phyloP scores from a whole-genome alignment of 1,284 basidiomycete species.

The Sanguinoderma infundibulare region DNA sequence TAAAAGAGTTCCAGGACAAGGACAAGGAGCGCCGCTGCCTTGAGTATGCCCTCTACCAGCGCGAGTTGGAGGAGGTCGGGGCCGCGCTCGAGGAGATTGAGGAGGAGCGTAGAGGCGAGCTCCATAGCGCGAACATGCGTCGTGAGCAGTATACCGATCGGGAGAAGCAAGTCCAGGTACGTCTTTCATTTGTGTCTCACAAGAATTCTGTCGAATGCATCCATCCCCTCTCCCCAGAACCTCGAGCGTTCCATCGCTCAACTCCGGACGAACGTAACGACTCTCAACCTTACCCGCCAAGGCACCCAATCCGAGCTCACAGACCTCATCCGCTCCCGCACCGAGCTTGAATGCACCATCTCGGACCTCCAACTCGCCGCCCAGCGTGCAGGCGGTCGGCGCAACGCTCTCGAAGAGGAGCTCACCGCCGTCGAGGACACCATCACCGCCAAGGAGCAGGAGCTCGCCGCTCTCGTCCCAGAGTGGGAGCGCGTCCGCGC shows the following conservation, averaged over 20 bases:
- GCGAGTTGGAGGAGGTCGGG: slow-evolving; percentile 89
- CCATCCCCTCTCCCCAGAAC: slow-evolving; percentile 45
- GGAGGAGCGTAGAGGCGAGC: slow-evolving; percentile 80
- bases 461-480: slow-evolving; percentile 66
- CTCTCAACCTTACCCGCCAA: slow-evolving; percentile 68
- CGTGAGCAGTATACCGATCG: slow-evolving; percentile 83
- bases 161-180: slow-evolving; percentile 83
- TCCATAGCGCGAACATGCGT: slow-evolving; percentile 83
- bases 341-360: slow-evolving; percentile 86
- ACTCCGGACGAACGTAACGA: slow-evolving; percentile 72
- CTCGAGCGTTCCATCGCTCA: slow-evolving; percentile 79
- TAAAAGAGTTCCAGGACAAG: slow-evolving; percentile 95
- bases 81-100: slow-evolving; percentile 86
- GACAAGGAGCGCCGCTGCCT: slow-evolving; percentile 94
- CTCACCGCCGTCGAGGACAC: slow-evolving; percentile 62
- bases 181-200: slow-evolving; percentile 24
- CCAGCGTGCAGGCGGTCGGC: slow-evolving; percentile 63
- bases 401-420: slow-evolving; percentile 70
- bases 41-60: slow-evolving; percentile 93
- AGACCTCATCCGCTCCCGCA: slow-evolving; percentile 78
- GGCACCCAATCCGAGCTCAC: slow-evolving; percentile 79
- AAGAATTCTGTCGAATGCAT: not conserved
- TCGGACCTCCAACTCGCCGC: slow-evolving; percentile 76
- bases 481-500: slow-evolving; percentile 64
- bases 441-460: slow-evolving; percentile 66